A percentile compares a stretch with the other conserved stretches of the same genome.
Conservation (phyloP, 805 yeast species). For the Tetrapisispora nanseiensis region DNA sequence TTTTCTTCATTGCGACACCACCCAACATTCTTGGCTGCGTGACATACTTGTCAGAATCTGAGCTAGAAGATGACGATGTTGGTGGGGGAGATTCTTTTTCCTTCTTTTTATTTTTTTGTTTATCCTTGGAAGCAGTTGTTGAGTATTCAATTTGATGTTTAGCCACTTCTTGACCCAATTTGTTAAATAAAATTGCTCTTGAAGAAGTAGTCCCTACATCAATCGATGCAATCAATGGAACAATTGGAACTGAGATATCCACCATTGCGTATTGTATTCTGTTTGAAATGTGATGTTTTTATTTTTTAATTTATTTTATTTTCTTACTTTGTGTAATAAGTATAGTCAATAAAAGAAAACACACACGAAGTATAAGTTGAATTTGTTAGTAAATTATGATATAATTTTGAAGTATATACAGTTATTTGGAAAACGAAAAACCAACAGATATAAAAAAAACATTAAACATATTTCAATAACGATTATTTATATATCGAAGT, state of each 20-base stretch:
- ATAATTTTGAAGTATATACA: too few relatives aligned
- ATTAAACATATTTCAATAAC: too few relatives aligned
- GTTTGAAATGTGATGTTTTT: too few relatives aligned
- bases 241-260: slow-evolving; percentile 1
- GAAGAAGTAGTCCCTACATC: slow-evolving; percentile 92
- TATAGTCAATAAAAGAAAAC: too few relatives aligned
- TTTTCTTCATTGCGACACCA: slow-evolving; percentile 2
- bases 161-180: slow-evolving; percentile 67
- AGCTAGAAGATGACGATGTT: neutral
- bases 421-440: too few relatives aligned
- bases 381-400: too few relatives aligned
- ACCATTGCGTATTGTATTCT: slow-evolving; percentile 1
- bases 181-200: slow-evolving; percentile 71
- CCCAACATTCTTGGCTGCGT: slow-evolving; percentile 1
- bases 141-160: slow-evolving; percentile 86
- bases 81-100: neutral
- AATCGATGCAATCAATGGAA: slow-evolving; percentile 53
- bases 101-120: neutral
- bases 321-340: too few relatives aligned
- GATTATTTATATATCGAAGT: too few relatives aligned
- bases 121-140: slow-evolving; percentile 49
- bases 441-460: too few relatives aligned
- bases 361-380: too few relatives aligned
- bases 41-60: neutral
- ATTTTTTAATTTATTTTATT: too few relatives aligned